These are phyloP conservation scores for Cryptosporidium ubiquitum DNA, from an alignment of 169 alveolate genomes.

Conservation along the genomic window DNA sequence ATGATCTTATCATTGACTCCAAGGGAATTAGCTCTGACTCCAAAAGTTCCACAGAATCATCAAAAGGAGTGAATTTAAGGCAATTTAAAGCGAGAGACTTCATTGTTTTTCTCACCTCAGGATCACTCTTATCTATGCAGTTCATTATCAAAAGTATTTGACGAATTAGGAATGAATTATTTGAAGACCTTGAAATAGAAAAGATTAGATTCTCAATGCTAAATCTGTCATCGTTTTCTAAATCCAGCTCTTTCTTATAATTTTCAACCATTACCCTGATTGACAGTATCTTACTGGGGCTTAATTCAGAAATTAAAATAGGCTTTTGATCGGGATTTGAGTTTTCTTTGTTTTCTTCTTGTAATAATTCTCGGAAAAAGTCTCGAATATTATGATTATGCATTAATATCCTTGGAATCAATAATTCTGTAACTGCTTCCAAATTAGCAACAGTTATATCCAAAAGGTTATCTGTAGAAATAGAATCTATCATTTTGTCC, in stretches of 20 bases:
- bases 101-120: constrained; percentile 29
- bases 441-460: constrained; percentile 63
- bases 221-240: background rate
- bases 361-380: constrained; percentile 5
- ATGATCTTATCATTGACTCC: constrained; percentile 42
- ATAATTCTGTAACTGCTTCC: constrained; percentile 25
- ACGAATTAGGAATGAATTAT: constrained; percentile 47
- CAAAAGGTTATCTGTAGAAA: background rate
- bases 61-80: constrained; percentile 50
- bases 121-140: constrained; percentile 43
- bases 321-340: background rate
- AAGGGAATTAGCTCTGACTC: constrained; percentile 60
- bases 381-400: background rate
- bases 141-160: constrained; percentile 41
- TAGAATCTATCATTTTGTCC: constrained; percentile 37
- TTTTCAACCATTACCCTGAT: constrained; percentile 23
- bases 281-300: constrained; percentile 11
- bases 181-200: constrained; percentile 24
- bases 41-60: constrained; percentile 32
- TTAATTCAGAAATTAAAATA: constrained; percentile 6
- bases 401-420: background rate
- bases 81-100: constrained; percentile 16
- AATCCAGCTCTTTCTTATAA: background rate
- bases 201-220: constrained; percentile 19
- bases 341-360: background rate